Conservation (phyloP, 805 yeast genomes). For the Candida yuanshanica region DNA sequence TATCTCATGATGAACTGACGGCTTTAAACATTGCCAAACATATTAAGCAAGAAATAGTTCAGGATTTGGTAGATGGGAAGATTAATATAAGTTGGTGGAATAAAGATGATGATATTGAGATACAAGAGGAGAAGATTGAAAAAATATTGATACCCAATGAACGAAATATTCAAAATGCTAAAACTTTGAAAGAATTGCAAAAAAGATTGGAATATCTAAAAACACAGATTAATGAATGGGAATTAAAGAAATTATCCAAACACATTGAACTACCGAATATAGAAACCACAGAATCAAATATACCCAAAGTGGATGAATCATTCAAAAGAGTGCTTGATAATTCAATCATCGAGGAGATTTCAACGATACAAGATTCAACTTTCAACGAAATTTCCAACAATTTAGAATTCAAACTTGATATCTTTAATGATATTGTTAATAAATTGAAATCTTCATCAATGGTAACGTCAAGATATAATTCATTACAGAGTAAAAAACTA, state of each 20-base stretch:
- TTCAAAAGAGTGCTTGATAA: slow-evolving; percentile 20
- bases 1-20: slow-evolving; percentile 34
- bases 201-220: slow-evolving; percentile 38
- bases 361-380: slow-evolving; percentile 10
- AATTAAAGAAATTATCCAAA: slow-evolving; percentile 11
- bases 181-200: slow-evolving; percentile 41
- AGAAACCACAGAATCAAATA: slow-evolving; percentile 2
- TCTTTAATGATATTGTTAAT: slow-evolving; percentile 17
- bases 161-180: slow-evolving; percentile 47
- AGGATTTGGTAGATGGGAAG: slow-evolving; percentile 53
- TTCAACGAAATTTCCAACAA: slow-evolving; percentile 9
- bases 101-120: slow-evolving; percentile 25
- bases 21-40: slow-evolving; percentile 51
- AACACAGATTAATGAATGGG: slow-evolving; percentile 46
- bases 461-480: slow-evolving; percentile 21
- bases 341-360: slow-evolving; percentile 13
- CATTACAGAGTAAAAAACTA: slow-evolving; percentile 36
- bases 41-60: slow-evolving; percentile 56
- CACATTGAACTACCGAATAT: slow-evolving; percentile 12
- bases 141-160: slow-evolving; percentile 47
- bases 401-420: slow-evolving; percentile 18
- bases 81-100: slow-evolving; percentile 68
- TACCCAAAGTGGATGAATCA: slow-evolving; percentile 12
- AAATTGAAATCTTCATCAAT: slow-evolving; percentile 18
- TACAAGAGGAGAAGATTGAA: slow-evolving; percentile 20